These are phyloP conservation scores for Coemansia sp. DNA, from an alignment of 192 early-diverging fungal species.

Conservation along the genomic window DNA sequence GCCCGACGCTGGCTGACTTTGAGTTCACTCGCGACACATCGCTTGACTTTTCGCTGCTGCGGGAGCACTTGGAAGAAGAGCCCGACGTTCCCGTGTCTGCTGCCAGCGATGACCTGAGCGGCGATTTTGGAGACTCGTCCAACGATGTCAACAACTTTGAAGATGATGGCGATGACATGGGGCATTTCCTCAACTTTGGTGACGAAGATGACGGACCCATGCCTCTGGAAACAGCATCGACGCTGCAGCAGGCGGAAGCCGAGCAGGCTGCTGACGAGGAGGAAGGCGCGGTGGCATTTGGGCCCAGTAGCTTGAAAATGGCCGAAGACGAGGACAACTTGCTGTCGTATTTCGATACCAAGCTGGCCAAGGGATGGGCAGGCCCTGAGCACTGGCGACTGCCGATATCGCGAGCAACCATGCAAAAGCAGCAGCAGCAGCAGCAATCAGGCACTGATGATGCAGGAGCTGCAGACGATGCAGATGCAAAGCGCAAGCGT, in stretches of 20 bases:
- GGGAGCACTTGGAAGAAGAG: conserved; percentile 54
- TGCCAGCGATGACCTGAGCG: conserved; percentile 17
- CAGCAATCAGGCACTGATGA: conserved; percentile 20
- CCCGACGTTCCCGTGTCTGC: conserved; percentile 14
- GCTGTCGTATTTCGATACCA: conserved; percentile 86
- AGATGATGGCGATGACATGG: conserved; percentile 44
- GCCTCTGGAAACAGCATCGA: conserved; percentile 36
- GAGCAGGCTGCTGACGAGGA: conserved; percentile 28
- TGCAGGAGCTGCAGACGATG: conserved; percentile 17
- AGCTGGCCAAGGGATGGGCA: conserved; percentile 81
- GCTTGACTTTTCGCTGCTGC: conserved; percentile 60
- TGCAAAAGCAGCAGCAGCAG: conserved; percentile 37
- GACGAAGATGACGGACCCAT: conserved; percentile 41
- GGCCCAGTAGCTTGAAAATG: conserved; percentile 26
- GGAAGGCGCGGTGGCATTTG: conserved; percentile 12
- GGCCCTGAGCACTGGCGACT: conserved; percentile 92
- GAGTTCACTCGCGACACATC: conserved; percentile 63
- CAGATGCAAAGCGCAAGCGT: conserved; percentile 52
- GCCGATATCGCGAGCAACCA: conserved; percentile 46
- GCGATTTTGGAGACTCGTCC: conserved; percentile 18
- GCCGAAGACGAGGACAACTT: conserved; percentile 62
- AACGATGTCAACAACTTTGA: conserved; percentile 30
- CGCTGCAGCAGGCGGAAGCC: conserved; percentile 32
- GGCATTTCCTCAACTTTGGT: conserved; percentile 46
- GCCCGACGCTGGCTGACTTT: conserved; percentile 68